A percentile compares a stretch with the other conserved stretches of the same genome.
Conservation (phyloP, 495 filamentous ascomycete species). For the Xylaria cubensis region DNA sequence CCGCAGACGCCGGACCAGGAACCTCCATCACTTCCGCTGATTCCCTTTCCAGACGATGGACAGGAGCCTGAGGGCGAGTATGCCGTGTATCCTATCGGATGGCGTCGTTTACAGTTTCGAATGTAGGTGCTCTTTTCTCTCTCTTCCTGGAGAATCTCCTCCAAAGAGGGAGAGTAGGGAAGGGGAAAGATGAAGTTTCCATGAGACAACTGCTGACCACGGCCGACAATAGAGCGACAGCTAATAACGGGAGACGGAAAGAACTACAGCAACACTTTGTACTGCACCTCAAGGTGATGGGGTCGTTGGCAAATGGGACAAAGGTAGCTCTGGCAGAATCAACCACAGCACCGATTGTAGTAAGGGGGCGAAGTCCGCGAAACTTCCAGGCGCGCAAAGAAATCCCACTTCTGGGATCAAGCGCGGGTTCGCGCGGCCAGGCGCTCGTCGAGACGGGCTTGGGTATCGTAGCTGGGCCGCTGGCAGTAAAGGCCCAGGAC, state of each 20-base stretch:
- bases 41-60: conserved; percentile 78
- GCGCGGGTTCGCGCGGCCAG: conserved; percentile 68
- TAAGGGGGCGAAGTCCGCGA: conserved; percentile 77
- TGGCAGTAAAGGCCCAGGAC: conserved; percentile 59
- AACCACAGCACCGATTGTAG: conserved; percentile 76
- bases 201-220: conserved; percentile 15
- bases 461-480: conserved; percentile 54
- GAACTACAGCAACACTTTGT: conserved; percentile 86
- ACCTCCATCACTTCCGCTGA: conserved; percentile 72
- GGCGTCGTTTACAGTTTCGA: conserved; percentile 88
- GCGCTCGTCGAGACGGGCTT: conserved; percentile 55
- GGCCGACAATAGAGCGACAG: conserved; percentile 53
- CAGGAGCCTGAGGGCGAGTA: conserved; percentile 66
- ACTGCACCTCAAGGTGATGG: conserved; percentile 74
- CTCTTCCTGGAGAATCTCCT: neutral
- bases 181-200: neutral
- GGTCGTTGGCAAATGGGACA: conserved; percentile 70
- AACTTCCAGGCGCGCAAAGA: conserved; percentile 83
- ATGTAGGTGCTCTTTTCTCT: conserved; percentile 54
- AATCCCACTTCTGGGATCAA: conserved; percentile 73
- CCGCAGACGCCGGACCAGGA: conserved; percentile 61
- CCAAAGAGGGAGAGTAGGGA: neutral
- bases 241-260: conserved; percentile 76
- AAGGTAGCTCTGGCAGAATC: conserved; percentile 74
- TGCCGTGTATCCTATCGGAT: conserved; percentile 87